Evolutionary conservation across 371 early-diverging fungal genomes (phyloP), one percentile per base, ranked within the genome.

Genomic region (Encephalitozoon hellem): DNA sequence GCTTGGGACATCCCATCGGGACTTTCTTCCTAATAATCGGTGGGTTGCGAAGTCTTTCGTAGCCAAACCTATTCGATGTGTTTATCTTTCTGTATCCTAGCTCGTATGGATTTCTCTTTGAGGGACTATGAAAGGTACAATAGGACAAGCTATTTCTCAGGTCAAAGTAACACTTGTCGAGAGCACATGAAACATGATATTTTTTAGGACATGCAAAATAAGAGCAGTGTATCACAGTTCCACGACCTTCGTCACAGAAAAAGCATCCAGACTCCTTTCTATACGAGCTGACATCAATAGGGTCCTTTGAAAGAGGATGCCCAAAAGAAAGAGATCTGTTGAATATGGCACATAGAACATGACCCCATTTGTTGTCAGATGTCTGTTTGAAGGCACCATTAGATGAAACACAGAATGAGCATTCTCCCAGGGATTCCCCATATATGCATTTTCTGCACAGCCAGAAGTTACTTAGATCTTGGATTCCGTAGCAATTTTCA

Each of bases 401-500:
- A 0, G 47, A 34, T 8, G 11, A 42, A 18, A 34, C 0, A 76
- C 86, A 86, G 63, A 82, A 77, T 11, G 74, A 63, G 47, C 86
- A 86, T 8, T 15, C 52, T 15, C 55, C 15, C 34, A 42, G 25
- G 6, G 75, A 18, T 12, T 68, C 43, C 12, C 30, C 3, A 30
- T 64, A 78, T 18, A 83, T 54, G 54, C 86, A 86, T 18, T 51
- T 67, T 38, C 65, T 72, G 53, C 86, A 86, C 1, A 86, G 64
- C 84, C 84, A 86, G 28, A 54, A 67, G 21, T 69, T 74, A 9
- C 76, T 72, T 59, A 72, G 34, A 49, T 72, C 63, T n/a, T 74
- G 77, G 6, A 83, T 69, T 5, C 86, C 86, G 67, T 86, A 86
- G 71, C 86, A 86, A 28, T 67, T 69, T 63, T 81, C 70, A 72